A percentile compares a stretch with the other conserved stretches of the same genome.
Evolutionary conservation across 148 eudicot genomes (phyloP).

Genomic region (Rhododendron kiyosumense): DNA sequence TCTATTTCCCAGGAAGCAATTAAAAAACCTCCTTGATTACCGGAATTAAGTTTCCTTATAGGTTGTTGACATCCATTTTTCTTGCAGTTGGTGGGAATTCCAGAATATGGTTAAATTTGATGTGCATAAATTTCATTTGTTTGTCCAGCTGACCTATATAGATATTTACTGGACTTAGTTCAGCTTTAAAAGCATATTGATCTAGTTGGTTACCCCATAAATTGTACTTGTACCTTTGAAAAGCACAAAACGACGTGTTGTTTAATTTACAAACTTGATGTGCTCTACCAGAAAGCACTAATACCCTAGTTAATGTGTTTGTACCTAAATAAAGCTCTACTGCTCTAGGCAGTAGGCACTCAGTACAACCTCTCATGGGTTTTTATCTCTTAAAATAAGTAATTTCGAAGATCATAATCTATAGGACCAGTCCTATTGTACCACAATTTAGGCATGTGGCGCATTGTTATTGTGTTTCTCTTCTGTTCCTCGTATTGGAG

Average conservation of each 20-base stretch:
- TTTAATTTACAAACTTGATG: neutral
- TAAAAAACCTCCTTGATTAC: neutral
- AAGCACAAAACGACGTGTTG: neutral
- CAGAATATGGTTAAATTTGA: neutral
- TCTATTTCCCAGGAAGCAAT: neutral
- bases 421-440: neutral
- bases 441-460: neutral
- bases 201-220: neutral
- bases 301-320: neutral
- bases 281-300: neutral
- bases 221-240: neutral
- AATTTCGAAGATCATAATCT: neutral
- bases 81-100: neutral
- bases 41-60: neutral
- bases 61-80: neutral
- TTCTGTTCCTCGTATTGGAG: neutral
- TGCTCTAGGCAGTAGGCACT: neutral
- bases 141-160: neutral
- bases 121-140: neutral
- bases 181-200: neutral
- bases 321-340: neutral
- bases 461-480: neutral
- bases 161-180: neutral
- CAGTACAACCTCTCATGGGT: neutral
- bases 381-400: neutral